Evolutionary conservation across 371 early-diverging fungal species (phyloP), one percentile per base, ranked within the genome.

Genomic region (Syncephalastrum racemosum): DNA sequence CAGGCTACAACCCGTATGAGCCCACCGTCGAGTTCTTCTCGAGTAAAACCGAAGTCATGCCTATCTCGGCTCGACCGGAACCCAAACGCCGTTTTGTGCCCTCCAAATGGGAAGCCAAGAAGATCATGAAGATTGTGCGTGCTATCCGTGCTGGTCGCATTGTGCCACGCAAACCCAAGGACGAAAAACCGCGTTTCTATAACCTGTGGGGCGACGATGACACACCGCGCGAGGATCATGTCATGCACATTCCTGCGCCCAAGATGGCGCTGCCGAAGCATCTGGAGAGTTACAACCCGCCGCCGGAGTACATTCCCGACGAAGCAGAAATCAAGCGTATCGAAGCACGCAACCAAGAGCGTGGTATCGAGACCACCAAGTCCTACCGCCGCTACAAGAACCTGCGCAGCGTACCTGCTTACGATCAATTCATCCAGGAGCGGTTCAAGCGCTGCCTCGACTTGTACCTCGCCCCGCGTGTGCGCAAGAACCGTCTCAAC

Each of bases 51-150:
- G 84, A 84, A 70, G 62, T 81, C 13, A 86, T 81, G 79, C 97
- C 99, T 14, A 62, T 97, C 25, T 83, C 81, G 50, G 86, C 83
- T 24, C 89, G 90, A 6, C 91, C 92, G 42, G 95, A 95, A 64
- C 94, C 98, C n/a, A 98, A 98, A 82, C 82, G 95, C 14, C 81
- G 97, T 46, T 98, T 97, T 60, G 69, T 95, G 53, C 98, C 97
- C 13, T 95, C 96, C 44, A 95, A 94, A 70, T 86, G 87, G 81
- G 99, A 98, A 80, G 91, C 88, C 41, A 87, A 87, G 70, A 87
- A 81, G 60, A 86, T 98, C 50, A 93, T 95, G 94, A 91, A 94
- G 81, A 90, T 98, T 63, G 98, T 94, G 8, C 90, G 92, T 25
- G 95, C 93, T 46, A 97, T 98, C 67, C 87, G 94, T 43, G 80